Conservation (phyloP, 2,329 filamentous ascomycete species). For the Cryphonectria nitschkei region DNA sequence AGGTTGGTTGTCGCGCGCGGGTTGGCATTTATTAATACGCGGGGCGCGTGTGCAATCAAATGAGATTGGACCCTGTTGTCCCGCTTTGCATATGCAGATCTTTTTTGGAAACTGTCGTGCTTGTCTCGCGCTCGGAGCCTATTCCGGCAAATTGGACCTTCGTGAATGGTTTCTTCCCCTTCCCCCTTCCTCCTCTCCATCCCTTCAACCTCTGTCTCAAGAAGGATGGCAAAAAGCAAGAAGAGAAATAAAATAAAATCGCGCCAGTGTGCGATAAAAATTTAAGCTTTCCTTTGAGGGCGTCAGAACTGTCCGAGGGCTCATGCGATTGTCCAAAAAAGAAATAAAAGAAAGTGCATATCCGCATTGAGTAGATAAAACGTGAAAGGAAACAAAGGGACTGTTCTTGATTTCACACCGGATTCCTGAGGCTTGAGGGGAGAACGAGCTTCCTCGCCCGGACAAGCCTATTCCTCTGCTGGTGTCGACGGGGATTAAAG, state of each 20-base stretch:
- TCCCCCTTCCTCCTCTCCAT: neutral
- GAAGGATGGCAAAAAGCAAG: neutral
- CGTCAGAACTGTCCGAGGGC: constrained; percentile 9
- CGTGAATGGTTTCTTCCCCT: neutral
- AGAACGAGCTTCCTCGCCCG: neutral
- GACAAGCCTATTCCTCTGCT: neutral
- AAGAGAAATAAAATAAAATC: neutral
- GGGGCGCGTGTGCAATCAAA: neutral
- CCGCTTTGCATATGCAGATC: constrained; percentile 3
- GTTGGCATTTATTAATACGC: neutral
- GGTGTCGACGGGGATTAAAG: no score
- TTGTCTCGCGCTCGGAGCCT: neutral
- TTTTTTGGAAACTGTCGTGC: neutral
- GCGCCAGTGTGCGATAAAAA: constrained; percentile 1
- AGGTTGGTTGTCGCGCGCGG: neutral
- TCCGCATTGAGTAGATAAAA: neutral
- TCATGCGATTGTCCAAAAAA: neutral
- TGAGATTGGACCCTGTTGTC: neutral
- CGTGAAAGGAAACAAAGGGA: neutral
- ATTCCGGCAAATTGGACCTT: neutral
- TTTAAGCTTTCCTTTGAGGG: neutral
- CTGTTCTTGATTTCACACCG: neutral
- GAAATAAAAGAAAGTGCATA: neutral
- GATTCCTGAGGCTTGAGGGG: neutral
- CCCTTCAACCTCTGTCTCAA: neutral